A percentile compares a stretch with the other conserved stretches of the same genome.
phyloP scores from a whole-genome alignment of 73 alveolate genomes.

The Paramecium primaurelia region DNA sequence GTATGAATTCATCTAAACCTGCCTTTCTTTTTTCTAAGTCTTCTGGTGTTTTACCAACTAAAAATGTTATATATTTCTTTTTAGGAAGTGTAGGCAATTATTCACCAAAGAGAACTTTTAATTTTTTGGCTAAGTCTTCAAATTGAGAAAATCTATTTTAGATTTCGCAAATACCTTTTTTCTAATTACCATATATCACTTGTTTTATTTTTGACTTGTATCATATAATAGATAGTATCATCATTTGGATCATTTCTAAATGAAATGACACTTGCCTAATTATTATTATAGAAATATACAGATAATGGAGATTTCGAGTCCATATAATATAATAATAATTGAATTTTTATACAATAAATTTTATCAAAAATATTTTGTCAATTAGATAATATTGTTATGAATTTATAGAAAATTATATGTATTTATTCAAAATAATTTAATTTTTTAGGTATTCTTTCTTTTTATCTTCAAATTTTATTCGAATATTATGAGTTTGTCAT shows the following conservation, averaged over 20 bases:
- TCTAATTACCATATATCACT: conserved; percentile 26
- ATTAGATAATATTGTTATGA: background rate
- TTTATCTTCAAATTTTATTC: background rate
- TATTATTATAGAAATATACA: background rate
- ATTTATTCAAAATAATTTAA: background rate
- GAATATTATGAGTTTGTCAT: background rate
- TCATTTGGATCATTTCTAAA: conserved; percentile 14
- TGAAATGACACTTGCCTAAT: conserved; percentile 7
- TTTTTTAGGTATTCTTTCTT: background rate
- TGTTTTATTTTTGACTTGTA: background rate
- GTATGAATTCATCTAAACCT: conserved; percentile 47
- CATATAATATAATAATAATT: background rate
- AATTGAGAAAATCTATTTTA: conserved; percentile 20
- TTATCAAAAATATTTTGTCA: background rate
- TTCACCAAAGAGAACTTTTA: conserved; percentile 51
- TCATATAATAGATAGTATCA: background rate
- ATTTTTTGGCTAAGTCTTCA: conserved; percentile 43
- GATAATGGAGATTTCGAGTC: background rate
- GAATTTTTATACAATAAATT: background rate
- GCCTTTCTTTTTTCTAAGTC: conserved; percentile 54
- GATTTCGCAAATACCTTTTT: conserved; percentile 21
- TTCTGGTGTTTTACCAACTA: conserved; percentile 43
- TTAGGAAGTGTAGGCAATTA: conserved; percentile 44
- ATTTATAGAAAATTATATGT: background rate
- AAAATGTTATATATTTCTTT: conserved; percentile 36